Percentiles rank a stretch among this genome's conserved stretches.
Conservation (phyloP, 306 rosid species). For the Pyrus betulifolia region DNA sequence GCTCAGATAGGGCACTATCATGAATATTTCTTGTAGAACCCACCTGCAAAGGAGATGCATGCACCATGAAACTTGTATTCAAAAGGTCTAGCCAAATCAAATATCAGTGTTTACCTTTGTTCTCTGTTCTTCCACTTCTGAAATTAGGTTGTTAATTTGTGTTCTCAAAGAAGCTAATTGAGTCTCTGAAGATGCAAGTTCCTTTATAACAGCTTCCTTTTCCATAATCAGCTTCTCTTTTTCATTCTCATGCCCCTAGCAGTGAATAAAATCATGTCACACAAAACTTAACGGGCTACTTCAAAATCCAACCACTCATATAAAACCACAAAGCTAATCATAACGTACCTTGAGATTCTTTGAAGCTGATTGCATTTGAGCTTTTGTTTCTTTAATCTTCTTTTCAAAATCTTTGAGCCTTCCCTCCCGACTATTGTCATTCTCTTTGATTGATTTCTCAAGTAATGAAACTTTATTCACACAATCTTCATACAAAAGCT, state of each 20-base stretch:
- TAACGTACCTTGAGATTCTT: slow-evolving; percentile 73
- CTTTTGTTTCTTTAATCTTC: slow-evolving; percentile 63
- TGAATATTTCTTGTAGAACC: slow-evolving; percentile 48
- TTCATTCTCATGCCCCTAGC: slow-evolving; percentile 88
- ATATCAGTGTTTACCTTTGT: slow-evolving; percentile 34
- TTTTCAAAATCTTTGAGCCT: slow-evolving; percentile 79
- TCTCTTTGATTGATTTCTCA: slow-evolving; percentile 83
- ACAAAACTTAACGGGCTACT: background rate
- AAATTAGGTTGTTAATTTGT: slow-evolving; percentile 43
- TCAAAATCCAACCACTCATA: slow-evolving; percentile 2
- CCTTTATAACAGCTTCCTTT: slow-evolving; percentile 79
- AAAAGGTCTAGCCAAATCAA: slow-evolving; percentile 9
- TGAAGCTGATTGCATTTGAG: slow-evolving; percentile 73
- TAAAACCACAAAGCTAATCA: background rate
- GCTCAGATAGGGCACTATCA: slow-evolving; percentile 55
- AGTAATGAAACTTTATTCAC: slow-evolving; percentile 55
- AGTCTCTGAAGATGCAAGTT: slow-evolving; percentile 58
- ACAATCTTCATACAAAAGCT: slow-evolving; percentile 49
- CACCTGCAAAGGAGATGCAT: slow-evolving; percentile 49
- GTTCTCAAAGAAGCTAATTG: slow-evolving; percentile 52
- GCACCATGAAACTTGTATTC: slow-evolving; percentile 17
- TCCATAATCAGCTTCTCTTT: slow-evolving; percentile 92
- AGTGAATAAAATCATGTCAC: slow-evolving; percentile 12
- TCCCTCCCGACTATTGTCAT: slow-evolving; percentile 61
- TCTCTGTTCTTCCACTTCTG: slow-evolving; percentile 67